These are phyloP conservation scores for Claviceps pusilla DNA, from an alignment of 2,329 filamentous ascomycete species.

Conservation along the genomic window DNA sequence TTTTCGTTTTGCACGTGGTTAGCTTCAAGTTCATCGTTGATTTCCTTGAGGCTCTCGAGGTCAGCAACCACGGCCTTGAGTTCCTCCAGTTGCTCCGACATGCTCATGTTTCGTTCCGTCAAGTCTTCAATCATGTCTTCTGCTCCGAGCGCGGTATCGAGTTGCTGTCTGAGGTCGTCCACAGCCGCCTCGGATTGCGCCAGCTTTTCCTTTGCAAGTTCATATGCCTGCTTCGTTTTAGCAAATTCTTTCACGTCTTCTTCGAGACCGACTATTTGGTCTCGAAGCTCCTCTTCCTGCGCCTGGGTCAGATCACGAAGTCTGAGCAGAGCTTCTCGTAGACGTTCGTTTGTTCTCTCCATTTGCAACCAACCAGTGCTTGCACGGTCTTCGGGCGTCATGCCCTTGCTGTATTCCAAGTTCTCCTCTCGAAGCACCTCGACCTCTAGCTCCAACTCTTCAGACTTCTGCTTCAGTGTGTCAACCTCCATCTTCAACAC, in stretches of 20 bases:
- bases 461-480: slow-evolving; percentile 55
- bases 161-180: slow-evolving; percentile 76
- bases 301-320: slow-evolving; percentile 79
- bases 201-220: slow-evolving; percentile 57
- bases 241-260: slow-evolving; percentile 56
- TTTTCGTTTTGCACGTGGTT: slow-evolving; percentile 89
- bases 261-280: slow-evolving; percentile 59
- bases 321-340: slow-evolving; percentile 70
- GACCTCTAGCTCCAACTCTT: slow-evolving; percentile 77
- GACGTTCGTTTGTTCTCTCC: slow-evolving; percentile 75
- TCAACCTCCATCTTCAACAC: slow-evolving; percentile 68
- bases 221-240: slow-evolving; percentile 52
- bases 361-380: slow-evolving; percentile 83
- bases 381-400: slow-evolving; percentile 74
- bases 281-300: slow-evolving; percentile 63
- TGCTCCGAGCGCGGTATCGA: slow-evolving; percentile 74
- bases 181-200: slow-evolving; percentile 57
- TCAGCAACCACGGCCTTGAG: slow-evolving; percentile 72
- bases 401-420: slow-evolving; percentile 64
- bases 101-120: slow-evolving; percentile 70
- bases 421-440: slow-evolving; percentile 84
- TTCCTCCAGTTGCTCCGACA: slow-evolving; percentile 71
- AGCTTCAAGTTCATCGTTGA: slow-evolving; percentile 86
- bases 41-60: slow-evolving; percentile 74
- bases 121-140: slow-evolving; percentile 92